These are phyloP conservation scores for Pascua sp. DNA, from an alignment of 1,284 basidiomycete species.

Conservation along the genomic window DNA sequence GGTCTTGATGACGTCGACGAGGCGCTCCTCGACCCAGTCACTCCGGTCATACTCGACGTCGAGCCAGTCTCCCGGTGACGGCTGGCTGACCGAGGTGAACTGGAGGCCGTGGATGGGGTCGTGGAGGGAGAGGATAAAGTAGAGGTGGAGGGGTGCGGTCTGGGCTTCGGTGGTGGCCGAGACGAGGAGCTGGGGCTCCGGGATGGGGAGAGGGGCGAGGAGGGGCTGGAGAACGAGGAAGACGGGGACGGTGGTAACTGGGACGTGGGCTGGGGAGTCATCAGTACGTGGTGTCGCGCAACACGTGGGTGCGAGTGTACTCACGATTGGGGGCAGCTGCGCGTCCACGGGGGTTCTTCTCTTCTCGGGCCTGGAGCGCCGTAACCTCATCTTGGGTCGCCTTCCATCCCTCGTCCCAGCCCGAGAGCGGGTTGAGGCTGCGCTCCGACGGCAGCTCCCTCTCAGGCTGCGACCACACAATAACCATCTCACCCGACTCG, in stretches of 20 bases:
- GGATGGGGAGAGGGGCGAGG: conserved; percentile 58
- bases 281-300: not conserved
- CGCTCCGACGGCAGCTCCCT: conserved; percentile 56
- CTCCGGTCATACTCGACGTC: conserved; percentile 77
- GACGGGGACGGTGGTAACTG: conserved; percentile 83
- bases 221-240: conserved; percentile 92
- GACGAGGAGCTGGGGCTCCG: conserved; percentile 36
- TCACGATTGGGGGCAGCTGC: conserved; percentile 19
- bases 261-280: conserved; percentile 42
- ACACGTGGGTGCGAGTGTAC: conserved; percentile 1
- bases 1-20: conserved; percentile 76
- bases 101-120: conserved; percentile 76
- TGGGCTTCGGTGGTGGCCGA: conserved; percentile 12
- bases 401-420: conserved; percentile 76
- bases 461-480: conserved; percentile 65
- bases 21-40: conserved; percentile 91
- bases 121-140: conserved; percentile 76
- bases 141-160: conserved; percentile 59
- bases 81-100: conserved; percentile 74
- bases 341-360: conserved; percentile 31
- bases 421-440: conserved; percentile 70
- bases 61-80: conserved; percentile 75
- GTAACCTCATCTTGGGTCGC: conserved; percentile 58
- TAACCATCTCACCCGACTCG: conserved; percentile 82
- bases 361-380: conserved; percentile 33